Conservation (phyloP, 148 eudicot species). For the Vaccinium macrocarpon region DNA sequence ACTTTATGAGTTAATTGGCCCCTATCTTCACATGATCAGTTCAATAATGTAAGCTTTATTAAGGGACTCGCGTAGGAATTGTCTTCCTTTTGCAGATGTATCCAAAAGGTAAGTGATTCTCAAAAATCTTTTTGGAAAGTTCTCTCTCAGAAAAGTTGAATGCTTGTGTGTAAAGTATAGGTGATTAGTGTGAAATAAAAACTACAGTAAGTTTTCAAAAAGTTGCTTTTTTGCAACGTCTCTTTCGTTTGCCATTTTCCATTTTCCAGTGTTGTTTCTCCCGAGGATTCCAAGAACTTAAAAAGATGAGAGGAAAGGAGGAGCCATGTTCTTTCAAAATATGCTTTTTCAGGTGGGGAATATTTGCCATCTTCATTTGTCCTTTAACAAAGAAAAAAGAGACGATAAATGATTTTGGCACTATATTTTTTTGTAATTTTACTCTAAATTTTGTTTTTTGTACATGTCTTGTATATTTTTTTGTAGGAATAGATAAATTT, state of each 20-base stretch:
- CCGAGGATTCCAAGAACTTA: constrained; percentile 27
- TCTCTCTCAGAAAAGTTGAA: constrained; percentile 33
- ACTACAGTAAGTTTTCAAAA: constrained; percentile 25
- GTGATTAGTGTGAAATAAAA: constrained; percentile 30
- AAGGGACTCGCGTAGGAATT: constrained; percentile 27
- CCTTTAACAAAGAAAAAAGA: background rate
- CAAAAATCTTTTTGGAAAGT: constrained; percentile 22
- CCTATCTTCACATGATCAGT: constrained; percentile 12
- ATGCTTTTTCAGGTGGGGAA: constrained; percentile 23
- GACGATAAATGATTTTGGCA: too few relatives aligned
- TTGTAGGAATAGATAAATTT: too few relatives aligned
- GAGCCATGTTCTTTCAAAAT: constrained; percentile 28
- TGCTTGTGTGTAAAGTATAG: constrained; percentile 54
- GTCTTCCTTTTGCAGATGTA: constrained; percentile 27
- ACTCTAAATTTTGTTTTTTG: too few relatives aligned
- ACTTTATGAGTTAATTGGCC: constrained; percentile 21
- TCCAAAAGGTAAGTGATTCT: constrained; percentile 30
- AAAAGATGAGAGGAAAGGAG: constrained; percentile 15
- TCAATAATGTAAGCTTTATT: constrained; percentile 24
- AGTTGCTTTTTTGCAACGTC: constrained; percentile 30
- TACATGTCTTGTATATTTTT: too few relatives aligned
- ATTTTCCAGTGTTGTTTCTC: constrained; percentile 21
- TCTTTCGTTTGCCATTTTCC: background rate
- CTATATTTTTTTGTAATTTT: too few relatives aligned
- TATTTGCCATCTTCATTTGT: constrained; percentile 27